Evolutionary conservation across 306 rosid genomes (phyloP).

Genomic region (Dalbergia cultrata): DNA sequence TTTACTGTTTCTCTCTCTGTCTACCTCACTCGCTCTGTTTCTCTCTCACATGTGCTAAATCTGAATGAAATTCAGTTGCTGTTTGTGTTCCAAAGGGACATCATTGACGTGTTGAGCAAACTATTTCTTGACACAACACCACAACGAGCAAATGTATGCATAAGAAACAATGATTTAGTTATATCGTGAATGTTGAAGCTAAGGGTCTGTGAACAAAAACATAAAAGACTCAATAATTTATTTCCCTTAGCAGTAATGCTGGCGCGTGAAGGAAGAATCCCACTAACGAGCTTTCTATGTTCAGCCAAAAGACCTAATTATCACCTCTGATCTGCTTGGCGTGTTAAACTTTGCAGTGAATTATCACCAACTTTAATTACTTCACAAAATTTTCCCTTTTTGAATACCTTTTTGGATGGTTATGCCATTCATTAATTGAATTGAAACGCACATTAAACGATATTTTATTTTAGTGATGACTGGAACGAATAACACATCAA

Average conservation of each 20-base stretch:
- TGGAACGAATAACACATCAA: neutral
- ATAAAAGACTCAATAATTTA: neutral
- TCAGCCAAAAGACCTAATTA: conserved; percentile 44
- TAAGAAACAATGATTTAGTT: conserved; percentile 20
- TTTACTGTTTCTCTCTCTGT: neutral
- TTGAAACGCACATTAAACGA: neutral
- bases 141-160: conserved; percentile 50
- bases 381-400: neutral
- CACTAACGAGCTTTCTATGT: conserved; percentile 42
- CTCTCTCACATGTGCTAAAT: conserved; percentile 59
- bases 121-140: conserved; percentile 63
- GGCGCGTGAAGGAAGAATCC: conserved; percentile 47
- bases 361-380: conserved; percentile 33
- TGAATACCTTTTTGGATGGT: neutral
- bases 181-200: neutral
- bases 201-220: neutral
- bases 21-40: neutral
- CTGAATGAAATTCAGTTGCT: conserved; percentile 55
- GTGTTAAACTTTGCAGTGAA: conserved; percentile 17
- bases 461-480: neutral
- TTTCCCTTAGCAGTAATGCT: conserved; percentile 39
- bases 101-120: conserved; percentile 64
- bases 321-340: conserved; percentile 30
- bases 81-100: conserved; percentile 59
- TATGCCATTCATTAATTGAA: neutral